phyloP scores from a whole-genome alignment of 208 protist species.

The Endotrypanum monterogeii region DNA sequence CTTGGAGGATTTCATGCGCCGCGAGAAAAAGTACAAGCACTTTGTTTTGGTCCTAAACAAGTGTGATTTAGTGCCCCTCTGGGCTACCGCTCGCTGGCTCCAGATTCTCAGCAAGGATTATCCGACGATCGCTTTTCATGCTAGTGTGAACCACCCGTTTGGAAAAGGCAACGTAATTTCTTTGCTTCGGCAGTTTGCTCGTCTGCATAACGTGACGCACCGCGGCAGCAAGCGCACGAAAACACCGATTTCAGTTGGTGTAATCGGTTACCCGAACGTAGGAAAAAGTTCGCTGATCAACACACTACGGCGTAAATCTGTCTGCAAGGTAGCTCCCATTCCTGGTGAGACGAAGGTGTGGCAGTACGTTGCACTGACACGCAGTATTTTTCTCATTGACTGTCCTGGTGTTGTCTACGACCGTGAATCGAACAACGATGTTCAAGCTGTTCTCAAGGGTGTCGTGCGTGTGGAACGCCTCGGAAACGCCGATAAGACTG shows the following conservation, averaged over 20 bases:
- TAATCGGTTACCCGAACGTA: constrained; percentile 99
- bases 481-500: constrained; percentile 91
- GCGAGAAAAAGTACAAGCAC: constrained; percentile 98
- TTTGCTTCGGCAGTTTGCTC: constrained; percentile 97
- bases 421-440: constrained; percentile 93
- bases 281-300: constrained; percentile 99
- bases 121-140: constrained; percentile 99
- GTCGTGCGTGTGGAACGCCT: constrained; percentile 95
- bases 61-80: constrained; percentile 99
- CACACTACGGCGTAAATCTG: constrained; percentile 96
- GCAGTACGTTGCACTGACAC: constrained; percentile 99
- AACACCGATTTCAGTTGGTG: constrained; percentile 88
- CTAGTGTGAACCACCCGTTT: constrained; percentile 99
- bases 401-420: constrained; percentile 99
- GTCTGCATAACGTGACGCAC: constrained; percentile 90
- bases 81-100: constrained; percentile 98
- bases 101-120: constrained; percentile 97
- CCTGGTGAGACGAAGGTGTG: constrained; percentile 99
- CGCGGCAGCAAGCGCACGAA: constrained; percentile 87
- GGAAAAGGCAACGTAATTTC: constrained; percentile 99
- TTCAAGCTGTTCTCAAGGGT: constrained; percentile 98
- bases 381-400: constrained; percentile 99
- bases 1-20: constrained; percentile 94
- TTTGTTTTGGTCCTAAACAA: constrained; percentile 99
- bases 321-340: constrained; percentile 99